Evolutionary conservation across 495 filamentous ascomycete species (phyloP).

Genomic region (Aspergillus nidulans): DNA sequence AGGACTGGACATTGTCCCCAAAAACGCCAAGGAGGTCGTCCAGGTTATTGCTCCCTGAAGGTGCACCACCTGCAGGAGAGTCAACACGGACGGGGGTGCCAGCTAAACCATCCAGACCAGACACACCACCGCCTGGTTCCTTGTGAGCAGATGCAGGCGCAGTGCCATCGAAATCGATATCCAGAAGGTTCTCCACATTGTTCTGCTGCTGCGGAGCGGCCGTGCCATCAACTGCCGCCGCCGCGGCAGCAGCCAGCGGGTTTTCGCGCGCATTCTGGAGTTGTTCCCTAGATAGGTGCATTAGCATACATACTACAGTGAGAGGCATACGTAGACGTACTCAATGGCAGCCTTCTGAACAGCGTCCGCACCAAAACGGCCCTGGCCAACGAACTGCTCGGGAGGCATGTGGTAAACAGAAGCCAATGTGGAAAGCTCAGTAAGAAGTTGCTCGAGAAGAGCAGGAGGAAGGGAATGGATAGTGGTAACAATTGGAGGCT

Average conservation of each 20-base stretch:
- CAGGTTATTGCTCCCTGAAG: slow-evolving; percentile 60
- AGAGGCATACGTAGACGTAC: slow-evolving; percentile 30
- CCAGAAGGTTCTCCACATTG: slow-evolving; percentile 91
- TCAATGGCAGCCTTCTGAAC: slow-evolving; percentile 95
- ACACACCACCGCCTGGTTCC: slow-evolving; percentile 54
- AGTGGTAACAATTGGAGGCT: slow-evolving; percentile 89
- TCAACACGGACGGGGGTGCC: slow-evolving; percentile 78
- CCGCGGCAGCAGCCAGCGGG: slow-evolving; percentile 81
- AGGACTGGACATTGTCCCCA: slow-evolving; percentile 35
- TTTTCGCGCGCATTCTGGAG: slow-evolving; percentile 88
- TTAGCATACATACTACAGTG: slow-evolving; percentile 8
- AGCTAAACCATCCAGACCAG: slow-evolving; percentile 67
- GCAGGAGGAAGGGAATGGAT: slow-evolving; percentile 79
- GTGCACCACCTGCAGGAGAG: slow-evolving; percentile 50
- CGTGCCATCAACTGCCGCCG: slow-evolving; percentile 58
- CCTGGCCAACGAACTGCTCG: slow-evolving; percentile 92
- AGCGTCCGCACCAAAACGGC: slow-evolving; percentile 87
- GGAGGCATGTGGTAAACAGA: slow-evolving; percentile 99
- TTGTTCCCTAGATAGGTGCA: slow-evolving; percentile 57
- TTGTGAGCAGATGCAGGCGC: slow-evolving; percentile 85
- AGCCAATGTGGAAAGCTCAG: slow-evolving; percentile 89
- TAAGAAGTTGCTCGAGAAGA: slow-evolving; percentile 80
- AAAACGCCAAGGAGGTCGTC: slow-evolving; percentile 91
- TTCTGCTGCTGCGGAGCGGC: slow-evolving; percentile 52
- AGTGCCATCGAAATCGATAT: slow-evolving; percentile 96